These are phyloP conservation scores for Aphanomyces stellatus DNA, from an alignment of 352 stramenopile species.

Conservation along the genomic window DNA sequence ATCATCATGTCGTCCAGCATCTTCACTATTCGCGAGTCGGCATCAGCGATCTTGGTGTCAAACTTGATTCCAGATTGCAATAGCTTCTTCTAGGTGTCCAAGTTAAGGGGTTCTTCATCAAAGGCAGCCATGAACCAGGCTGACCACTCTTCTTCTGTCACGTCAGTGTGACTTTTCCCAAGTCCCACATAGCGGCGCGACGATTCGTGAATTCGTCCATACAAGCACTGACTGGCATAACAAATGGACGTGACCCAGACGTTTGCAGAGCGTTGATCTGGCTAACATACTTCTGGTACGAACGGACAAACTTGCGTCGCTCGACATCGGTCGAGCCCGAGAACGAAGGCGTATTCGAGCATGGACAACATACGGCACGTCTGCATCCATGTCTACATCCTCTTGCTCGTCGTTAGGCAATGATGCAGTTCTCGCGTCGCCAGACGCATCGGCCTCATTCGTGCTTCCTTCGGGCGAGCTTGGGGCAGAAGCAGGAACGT, in stretches of 20 bases:
- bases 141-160: constrained; percentile 2
- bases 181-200: constrained; percentile 1
- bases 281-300: constrained; percentile 9
- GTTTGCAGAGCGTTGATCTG: constrained; percentile 12
- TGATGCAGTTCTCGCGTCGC: too few relatives aligned
- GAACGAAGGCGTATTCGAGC: neutral
- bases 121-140: constrained; percentile 2
- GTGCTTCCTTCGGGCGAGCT: too few relatives aligned
- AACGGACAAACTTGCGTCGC: neutral
- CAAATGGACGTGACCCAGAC: neutral
- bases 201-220: constrained; percentile 10
- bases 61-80: neutral
- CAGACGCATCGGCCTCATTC: too few relatives aligned
- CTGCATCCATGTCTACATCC: constrained; percentile 13
- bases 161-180: neutral
- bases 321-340: constrained; percentile 1
- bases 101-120: constrained; percentile 1
- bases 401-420: neutral
- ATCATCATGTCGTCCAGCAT: constrained; percentile 11
- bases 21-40: neutral
- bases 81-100: neutral
- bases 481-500: too few relatives aligned
- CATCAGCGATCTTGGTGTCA: constrained; percentile 1
- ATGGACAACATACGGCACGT: neutral
- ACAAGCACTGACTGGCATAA: constrained; percentile 8